A percentile compares a stretch with the other conserved stretches of the same genome.
Evolutionary conservation across 257 asterid species (phyloP).

Genomic region (Phtheirospermum japonicum): DNA sequence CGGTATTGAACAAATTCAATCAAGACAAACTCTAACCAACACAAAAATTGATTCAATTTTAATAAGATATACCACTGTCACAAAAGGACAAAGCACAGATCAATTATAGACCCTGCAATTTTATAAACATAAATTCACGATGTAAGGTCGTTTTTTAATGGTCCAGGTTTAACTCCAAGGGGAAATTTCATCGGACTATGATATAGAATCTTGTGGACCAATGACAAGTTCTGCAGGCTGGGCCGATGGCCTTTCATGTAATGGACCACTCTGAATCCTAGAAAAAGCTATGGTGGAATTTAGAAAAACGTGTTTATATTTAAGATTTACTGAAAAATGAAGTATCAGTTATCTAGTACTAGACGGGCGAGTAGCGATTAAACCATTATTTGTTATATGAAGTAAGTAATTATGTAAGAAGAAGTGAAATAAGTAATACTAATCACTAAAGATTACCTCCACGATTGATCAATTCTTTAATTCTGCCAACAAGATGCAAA

Average conservation of each 20-base stretch:
- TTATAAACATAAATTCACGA: not conserved
- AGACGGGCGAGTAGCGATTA: too few relatives aligned
- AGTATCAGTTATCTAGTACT: not conserved
- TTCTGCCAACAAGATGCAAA: conserved; percentile 90
- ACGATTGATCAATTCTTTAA: conserved; percentile 86
- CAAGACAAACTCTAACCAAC: not conserved
- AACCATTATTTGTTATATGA: too few relatives aligned
- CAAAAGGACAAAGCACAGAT: not conserved
- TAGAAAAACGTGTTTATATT: not conserved
- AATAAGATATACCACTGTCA: not conserved
- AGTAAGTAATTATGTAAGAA: not conserved
- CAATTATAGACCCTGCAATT: not conserved
- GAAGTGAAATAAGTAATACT: not conserved
- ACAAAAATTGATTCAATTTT: not conserved
- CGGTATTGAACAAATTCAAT: not conserved
- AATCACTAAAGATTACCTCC: conserved; percentile 58
- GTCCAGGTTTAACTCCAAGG: not conserved
- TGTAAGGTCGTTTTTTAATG: not conserved
- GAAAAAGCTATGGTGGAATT: not conserved
- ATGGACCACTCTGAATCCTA: too few relatives aligned
- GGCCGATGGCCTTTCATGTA: too few relatives aligned
- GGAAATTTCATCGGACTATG: not conserved
- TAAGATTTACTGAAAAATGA: not conserved
- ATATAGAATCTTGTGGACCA: conserved; percentile 4
- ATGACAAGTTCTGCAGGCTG: too few relatives aligned